Percentiles rank a stretch among this genome's conserved stretches.
Evolutionary conservation across 305 asterid species (phyloP).

Genomic region (Fraxinus nigra): DNA sequence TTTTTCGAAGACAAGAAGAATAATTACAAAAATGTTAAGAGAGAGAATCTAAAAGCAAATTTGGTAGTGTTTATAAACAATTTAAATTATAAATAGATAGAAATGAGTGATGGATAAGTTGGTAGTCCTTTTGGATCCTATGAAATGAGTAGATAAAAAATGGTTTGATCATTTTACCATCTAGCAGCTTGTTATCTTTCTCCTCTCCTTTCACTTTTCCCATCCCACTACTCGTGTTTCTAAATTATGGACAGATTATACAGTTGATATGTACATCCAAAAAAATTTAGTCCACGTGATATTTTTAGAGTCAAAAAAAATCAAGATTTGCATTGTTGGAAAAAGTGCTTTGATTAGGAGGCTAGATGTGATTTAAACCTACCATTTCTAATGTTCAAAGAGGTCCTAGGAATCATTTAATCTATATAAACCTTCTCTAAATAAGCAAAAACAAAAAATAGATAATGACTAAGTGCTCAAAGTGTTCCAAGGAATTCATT

Average conservation of each 20-base stretch:
- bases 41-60: background rate
- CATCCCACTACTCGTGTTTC: background rate
- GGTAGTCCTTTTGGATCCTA: background rate
- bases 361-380: background rate
- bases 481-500: background rate
- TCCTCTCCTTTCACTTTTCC: background rate
- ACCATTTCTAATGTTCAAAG: background rate
- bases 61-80: background rate
- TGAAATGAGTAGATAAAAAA: background rate
- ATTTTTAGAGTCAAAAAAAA: background rate
- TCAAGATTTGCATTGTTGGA: background rate
- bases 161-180: background rate
- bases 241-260: background rate
- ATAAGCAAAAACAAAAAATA: background rate
- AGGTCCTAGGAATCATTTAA: background rate
- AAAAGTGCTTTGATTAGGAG: background rate
- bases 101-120: background rate
- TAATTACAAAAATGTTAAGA: background rate
- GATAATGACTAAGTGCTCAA: background rate
- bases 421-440: background rate
- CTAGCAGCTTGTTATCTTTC: background rate
- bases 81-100: background rate
- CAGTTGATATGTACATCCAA: background rate
- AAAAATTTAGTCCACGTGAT: background rate
- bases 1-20: background rate